Evolutionary conservation across 2,329 filamentous ascomycete genomes (phyloP), one percentile per base, ranked within the genome.

Genomic region (Penicillium sp.): DNA sequence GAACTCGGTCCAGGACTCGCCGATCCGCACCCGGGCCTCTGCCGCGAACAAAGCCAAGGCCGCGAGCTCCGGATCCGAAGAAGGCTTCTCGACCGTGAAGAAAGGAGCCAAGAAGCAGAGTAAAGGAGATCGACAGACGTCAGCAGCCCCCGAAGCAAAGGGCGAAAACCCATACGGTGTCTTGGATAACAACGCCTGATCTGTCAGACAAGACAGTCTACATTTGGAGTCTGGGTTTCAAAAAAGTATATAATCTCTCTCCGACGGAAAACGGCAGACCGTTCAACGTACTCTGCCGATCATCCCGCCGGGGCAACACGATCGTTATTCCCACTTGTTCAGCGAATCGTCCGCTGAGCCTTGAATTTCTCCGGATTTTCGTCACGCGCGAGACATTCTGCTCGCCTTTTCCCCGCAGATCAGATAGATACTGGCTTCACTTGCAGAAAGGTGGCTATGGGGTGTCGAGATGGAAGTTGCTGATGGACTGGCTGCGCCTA

Each of bases 161-260:
- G 57, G 42, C 25, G 45, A 52, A 11, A 62, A 62, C 32, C 59
- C 57, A 2, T 63, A 54, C 37, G 57, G 47, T 2, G 59, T 62
- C 29, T 36, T 62, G 30, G 49, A 54, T n/a, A 51, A 44, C 29
- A 40, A 50, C 32, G 50, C 52, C 15, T 54, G 35, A 52, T 37
- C 20, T 14, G 10, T 30, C 10, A 22, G 22, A n/a, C n/a, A n/a
- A n/a, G n/a, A n/a, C n/a, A n/a, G n/a, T n/a, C n/a, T n/a, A n/a
- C n/a, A n/a, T n/a, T n/a, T 23, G 22, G 22, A 35, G 27, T 34
- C 25, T 37, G 39, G 46, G 46, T 37, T 41, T 48, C 31, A 37
- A 17, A 41, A 36, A 35, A 33, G 41, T 41, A 23, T 23, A 37
- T 22, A 35, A 35, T 30, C 35, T 22, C 28, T 17, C 34, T 23